Conservation (phyloP, 192 early-diverging fungal species). For the Phlyctochytrium arcticum region DNA sequence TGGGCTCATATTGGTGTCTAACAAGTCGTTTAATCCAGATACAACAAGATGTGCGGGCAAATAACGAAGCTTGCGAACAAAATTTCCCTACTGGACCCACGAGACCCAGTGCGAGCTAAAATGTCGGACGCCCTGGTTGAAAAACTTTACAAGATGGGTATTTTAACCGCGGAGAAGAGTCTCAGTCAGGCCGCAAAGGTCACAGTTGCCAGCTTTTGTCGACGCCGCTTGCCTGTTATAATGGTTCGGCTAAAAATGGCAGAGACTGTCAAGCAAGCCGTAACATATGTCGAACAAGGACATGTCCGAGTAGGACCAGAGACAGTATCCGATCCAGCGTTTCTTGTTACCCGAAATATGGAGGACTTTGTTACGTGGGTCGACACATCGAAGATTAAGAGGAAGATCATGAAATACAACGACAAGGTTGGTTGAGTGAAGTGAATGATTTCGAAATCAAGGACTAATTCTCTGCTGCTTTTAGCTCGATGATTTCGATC, state of each 20-base stretch:
- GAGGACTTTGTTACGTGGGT: conserved; percentile 98
- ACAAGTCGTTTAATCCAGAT: conserved; percentile 32
- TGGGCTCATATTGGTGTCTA: background rate
- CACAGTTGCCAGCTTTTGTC: conserved; percentile 82
- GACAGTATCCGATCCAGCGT: conserved; percentile 86
- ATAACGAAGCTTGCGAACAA: conserved; percentile 79
- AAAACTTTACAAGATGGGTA: conserved; percentile 81
- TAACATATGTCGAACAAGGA: conserved; percentile 89
- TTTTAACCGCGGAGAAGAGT: conserved; percentile 72
- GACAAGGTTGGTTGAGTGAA: conserved; percentile 29
- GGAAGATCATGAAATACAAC: conserved; percentile 84
- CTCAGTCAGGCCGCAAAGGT: conserved; percentile 77
- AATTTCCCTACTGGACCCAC: conserved; percentile 78
- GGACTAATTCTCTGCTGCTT: background rate
- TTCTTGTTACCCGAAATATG: conserved; percentile 75
- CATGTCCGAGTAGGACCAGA: conserved; percentile 92
- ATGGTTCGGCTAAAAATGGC: conserved; percentile 96
- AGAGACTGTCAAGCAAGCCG: conserved; percentile 86
- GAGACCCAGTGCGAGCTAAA: conserved; percentile 71
- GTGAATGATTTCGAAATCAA: background rate
- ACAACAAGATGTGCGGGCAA: conserved; percentile 77
- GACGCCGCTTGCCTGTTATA: conserved; percentile 81
- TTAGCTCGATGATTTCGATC: conserved; percentile 84
- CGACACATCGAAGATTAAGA: conserved; percentile 94
- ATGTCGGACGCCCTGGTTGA: conserved; percentile 77